A percentile compares a stretch with the other conserved stretches of the same genome.
phyloP scores from a whole-genome alignment of 345 rosid genomes.

The Chamaenerion angustifolium region DNA sequence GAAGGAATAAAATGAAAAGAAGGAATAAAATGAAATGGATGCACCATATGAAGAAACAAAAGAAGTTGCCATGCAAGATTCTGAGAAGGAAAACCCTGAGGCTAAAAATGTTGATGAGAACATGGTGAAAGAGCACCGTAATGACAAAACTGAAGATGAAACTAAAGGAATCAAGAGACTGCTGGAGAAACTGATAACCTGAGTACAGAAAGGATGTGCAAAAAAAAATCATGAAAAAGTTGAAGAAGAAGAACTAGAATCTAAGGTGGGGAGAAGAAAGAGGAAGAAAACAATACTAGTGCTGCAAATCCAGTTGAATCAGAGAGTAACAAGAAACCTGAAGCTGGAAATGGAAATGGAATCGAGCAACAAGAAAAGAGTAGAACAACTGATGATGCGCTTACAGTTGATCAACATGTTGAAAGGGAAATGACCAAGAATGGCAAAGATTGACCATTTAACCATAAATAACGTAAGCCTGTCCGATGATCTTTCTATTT shows the following conservation, averaged over 20 bases:
- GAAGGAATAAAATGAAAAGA: slow-evolving; percentile 26
- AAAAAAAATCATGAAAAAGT: too few species aligned
- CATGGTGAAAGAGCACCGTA: slow-evolving; percentile 29
- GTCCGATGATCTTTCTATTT: too few species aligned
- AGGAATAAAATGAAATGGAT: too few species aligned
- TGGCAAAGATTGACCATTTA: slow-evolving; percentile 7
- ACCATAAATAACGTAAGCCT: too few species aligned
- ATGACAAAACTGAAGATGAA: slow-evolving; percentile 16
- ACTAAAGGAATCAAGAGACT: neutral
- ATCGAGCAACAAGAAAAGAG: slow-evolving; percentile 5
- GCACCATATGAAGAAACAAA: too few species aligned
- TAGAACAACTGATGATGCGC: neutral
- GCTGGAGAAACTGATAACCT: too few species aligned
- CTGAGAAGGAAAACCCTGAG: too few species aligned
- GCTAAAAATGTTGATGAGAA: slow-evolving; percentile 11
- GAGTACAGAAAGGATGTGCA: too few species aligned
- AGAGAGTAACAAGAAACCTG: slow-evolving; percentile 5
- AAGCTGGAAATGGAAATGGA: slow-evolving; percentile 10
- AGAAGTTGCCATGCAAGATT: too few species aligned
- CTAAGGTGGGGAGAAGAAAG: neutral
- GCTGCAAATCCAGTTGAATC: too few species aligned
- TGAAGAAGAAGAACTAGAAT: neutral
- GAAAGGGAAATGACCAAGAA: slow-evolving; percentile 19
- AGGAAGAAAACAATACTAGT: neutral
- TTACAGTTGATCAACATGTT: slow-evolving; percentile 1